phyloP scores from a whole-genome alignment of 768 basidiomycete genomes.

The Fibroporia radiculosa region DNA sequence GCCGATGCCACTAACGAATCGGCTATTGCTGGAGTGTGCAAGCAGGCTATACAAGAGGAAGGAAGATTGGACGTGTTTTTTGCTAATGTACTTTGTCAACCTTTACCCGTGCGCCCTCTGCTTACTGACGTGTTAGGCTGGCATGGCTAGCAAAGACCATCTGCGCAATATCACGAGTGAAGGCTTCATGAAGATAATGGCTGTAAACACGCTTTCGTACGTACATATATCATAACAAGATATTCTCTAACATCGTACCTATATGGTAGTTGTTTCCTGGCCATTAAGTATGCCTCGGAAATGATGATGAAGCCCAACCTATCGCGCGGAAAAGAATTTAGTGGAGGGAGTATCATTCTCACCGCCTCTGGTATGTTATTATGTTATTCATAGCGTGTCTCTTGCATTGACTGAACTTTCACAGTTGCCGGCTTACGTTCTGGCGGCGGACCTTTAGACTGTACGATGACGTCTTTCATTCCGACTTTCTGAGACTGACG shows the following conservation, averaged over 20 bases:
- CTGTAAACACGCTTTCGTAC: slow-evolving; percentile 67
- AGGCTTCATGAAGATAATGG: slow-evolving; percentile 67
- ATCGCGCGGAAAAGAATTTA: slow-evolving; percentile 57
- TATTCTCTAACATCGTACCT: background rate
- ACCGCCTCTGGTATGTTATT: slow-evolving; percentile 74
- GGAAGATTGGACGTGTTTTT: slow-evolving; percentile 91
- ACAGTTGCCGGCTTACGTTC: slow-evolving; percentile 77
- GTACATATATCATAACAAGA: slow-evolving; percentile 6
- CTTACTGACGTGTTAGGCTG: slow-evolving; percentile 43
- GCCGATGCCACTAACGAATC: slow-evolving; percentile 81
- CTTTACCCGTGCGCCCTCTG: background rate
- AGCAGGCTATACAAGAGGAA: slow-evolving; percentile 69
- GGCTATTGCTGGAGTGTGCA: slow-evolving; percentile 60
- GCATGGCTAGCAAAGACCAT: slow-evolving; percentile 37
- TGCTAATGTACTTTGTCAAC: slow-evolving; percentile 57
- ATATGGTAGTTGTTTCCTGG: slow-evolving; percentile 72
- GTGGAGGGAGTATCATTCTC: slow-evolving; percentile 79
- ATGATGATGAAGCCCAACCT: slow-evolving; percentile 71
- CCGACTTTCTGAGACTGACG: background rate
- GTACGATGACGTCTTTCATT: slow-evolving; percentile 36
- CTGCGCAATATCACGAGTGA: slow-evolving; percentile 53
- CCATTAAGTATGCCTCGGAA: slow-evolving; percentile 75
- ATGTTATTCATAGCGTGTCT: background rate
- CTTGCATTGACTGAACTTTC: background rate
- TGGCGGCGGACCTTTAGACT: slow-evolving; percentile 77